phyloP scores from a whole-genome alignment of 1,284 basidiomycete species.

The Coniferiporia weirii region DNA sequence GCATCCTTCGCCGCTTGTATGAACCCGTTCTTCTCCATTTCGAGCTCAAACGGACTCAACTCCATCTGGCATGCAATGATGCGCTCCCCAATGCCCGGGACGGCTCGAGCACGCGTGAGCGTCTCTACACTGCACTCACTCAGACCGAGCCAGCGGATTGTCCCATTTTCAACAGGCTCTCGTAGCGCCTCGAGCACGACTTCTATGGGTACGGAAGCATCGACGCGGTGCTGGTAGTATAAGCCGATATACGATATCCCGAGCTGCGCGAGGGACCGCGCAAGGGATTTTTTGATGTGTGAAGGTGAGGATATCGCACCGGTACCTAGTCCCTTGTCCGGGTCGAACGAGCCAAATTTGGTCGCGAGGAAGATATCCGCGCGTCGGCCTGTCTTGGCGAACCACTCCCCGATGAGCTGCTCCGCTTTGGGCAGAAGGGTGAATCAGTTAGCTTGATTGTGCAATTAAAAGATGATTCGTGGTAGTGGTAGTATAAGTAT shows the following conservation, averaged over 20 bases:
- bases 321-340: slow-evolving; percentile 10
- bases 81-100: slow-evolving; percentile 22
- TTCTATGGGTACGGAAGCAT: slow-evolving; percentile 37
- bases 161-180: slow-evolving; percentile 33
- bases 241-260: slow-evolving; percentile 32
- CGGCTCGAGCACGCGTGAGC: slow-evolving; percentile 34
- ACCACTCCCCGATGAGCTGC: slow-evolving; percentile 11
- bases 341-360: slow-evolving; percentile 29
- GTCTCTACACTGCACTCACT: slow-evolving; percentile 41
- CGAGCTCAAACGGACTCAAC: slow-evolving; percentile 36
- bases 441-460: neutral
- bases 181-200: slow-evolving; percentile 36
- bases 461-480: neutral
- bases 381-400: slow-evolving; percentile 11
- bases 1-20: slow-evolving; percentile 31
- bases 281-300: slow-evolving; percentile 26
- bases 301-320: slow-evolving; percentile 24
- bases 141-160: slow-evolving; percentile 36
- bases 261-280: slow-evolving; percentile 25
- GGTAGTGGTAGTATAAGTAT: neutral
- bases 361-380: slow-evolving; percentile 24
- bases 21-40: slow-evolving; percentile 31
- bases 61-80: slow-evolving; percentile 41
- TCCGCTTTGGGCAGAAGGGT: slow-evolving; percentile 1
- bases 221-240: slow-evolving; percentile 36